Base-by-base conservation (phyloP, 2,329 filamentous ascomycete genomes). In the Cladosporium sphaerospermum region DNA sequence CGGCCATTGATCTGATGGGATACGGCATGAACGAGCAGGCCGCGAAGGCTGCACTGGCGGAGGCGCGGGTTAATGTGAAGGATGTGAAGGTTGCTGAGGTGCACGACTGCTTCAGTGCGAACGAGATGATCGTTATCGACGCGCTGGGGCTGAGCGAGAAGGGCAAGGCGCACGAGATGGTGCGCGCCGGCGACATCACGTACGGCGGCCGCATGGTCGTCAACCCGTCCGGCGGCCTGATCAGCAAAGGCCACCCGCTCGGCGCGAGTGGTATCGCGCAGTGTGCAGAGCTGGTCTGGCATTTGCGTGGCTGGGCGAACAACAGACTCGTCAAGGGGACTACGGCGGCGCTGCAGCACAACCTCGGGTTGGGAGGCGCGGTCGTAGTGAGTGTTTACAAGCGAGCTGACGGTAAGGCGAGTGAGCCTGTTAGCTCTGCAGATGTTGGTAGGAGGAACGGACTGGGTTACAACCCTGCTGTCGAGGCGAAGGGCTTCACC, bases 21-120 rank as follows among this genome's bases (percentile, higher is more conserved):
- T 92, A 85, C 69, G 83, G 85, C 57, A 97, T 96, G 92, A 84
- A 83, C 13, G 78, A 83, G 65, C 74, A 78, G 53, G 92, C 92
- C 0, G 84, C 82, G 7, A 71, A 77, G 56, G 74, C 76, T 0
- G 92, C 92, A n/a, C 75, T 88, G 57, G 76, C 73, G 32, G 87
- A 97, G 72, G 89, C 90, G 0, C 80, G 81, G 18, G 78, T 83
- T 2, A 74, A 73, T 4, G 74, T 87, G 0, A 71, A 75, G 33
- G 87, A 95, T 59, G 79, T 92, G 58, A 83, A 86, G 64, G 87
- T 97, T 13, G 90, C 89, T 65, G 92, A 97, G 75, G 77, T 97
- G 56, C 93, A 97, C 73, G 93, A 97, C 75, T 97, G 93, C 76
- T 97, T 97, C 79, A 90, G 85, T 14, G 85, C 92, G 23, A 97